Evolutionary conservation across 2,329 filamentous ascomycete species (phyloP), one percentile per base, ranked within the genome.

Genomic region (Fusarium nurragi): DNA sequence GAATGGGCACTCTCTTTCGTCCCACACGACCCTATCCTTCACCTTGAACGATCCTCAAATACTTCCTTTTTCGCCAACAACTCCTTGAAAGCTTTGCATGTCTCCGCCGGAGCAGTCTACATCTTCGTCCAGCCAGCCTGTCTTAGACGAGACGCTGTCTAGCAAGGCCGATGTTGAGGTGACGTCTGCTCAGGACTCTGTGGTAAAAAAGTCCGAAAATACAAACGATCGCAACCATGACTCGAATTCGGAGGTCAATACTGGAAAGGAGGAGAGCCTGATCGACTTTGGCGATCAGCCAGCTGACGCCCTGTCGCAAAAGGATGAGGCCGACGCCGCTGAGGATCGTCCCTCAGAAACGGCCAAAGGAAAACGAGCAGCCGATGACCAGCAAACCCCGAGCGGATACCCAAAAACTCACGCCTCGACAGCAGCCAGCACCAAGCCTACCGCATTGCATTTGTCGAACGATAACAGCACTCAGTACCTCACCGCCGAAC

Each of bases 401-500:
- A 43, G 59, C 22, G 47, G 67, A 46, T 28, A 36, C 36, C 26
- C 34, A 52, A 76, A 81, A 34, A 64, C 65, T 49, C 77, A 83
- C 78, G 75, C 77, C 43, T 80, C 82, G 44, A 83, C 83, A 6
- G 77, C 82, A 40, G 76, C 82, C 10, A 85, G 81, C 3, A 71
- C 86, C 44, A 83, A 81, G 63, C 83, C 84, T 19, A 71, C 77
- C 19, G 77, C 78, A 18, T 73, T 78, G 22, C 67, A 76, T n/a
- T 69, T 77, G 6, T 72, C 76, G 39, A 68, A 69, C 50, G 78
- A 78, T 45, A 69, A 73, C 18, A 71, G 75, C 55, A 67, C 75
- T 9, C 80, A 82, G 58, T 81, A 80, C 62, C 78, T 85, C 50
- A 79, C 80, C 22, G 80, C 84, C 57, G 80, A 84, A 60, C 77